phyloP scores from a whole-genome alignment of 768 basidiomycete species.

The Trametes cubensis region DNA sequence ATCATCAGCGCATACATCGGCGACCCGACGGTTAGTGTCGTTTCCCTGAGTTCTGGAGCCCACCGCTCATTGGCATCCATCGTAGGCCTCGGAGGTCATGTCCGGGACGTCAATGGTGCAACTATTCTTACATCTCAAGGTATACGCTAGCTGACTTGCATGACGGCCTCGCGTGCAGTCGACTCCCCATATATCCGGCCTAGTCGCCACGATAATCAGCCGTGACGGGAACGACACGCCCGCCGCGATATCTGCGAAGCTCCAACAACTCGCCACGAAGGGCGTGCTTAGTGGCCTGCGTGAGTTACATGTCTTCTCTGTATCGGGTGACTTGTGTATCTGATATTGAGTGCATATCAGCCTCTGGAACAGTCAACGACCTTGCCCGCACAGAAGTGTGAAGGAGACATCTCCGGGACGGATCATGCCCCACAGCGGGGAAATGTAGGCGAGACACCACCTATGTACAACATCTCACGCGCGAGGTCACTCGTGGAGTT shows the following conservation, averaged over 20 bases:
- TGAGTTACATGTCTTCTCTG: neutral
- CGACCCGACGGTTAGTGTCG: slow-evolving; percentile 1
- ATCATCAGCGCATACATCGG: slow-evolving; percentile 17
- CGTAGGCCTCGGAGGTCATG: slow-evolving; percentile 16
- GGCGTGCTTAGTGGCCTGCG: slow-evolving; percentile 35
- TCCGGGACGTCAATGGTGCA: slow-evolving; percentile 27
- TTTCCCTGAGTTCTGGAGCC: neutral
- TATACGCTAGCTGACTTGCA: slow-evolving; percentile 22
- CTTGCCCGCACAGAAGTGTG: neutral
- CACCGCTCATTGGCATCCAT: neutral
- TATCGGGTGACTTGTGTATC: too few relatives aligned
- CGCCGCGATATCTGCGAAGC: slow-evolving; percentile 31
- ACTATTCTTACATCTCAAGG: neutral
- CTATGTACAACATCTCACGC: too few relatives aligned
- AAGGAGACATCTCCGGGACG: neutral
- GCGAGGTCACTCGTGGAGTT: too few relatives aligned
- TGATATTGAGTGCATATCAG: too few relatives aligned
- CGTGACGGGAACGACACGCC: slow-evolving; percentile 38
- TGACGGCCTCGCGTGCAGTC: slow-evolving; percentile 33
- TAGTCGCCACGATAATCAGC: slow-evolving; percentile 42
- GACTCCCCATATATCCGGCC: slow-evolving; percentile 45
- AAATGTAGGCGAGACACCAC: neutral
- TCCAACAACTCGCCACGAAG: slow-evolving; percentile 36
- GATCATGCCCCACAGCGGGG: neutral
- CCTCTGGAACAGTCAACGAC: neutral